Conservation (phyloP, 192 early-diverging fungal species). For the Gamsiella multidivaricata region DNA sequence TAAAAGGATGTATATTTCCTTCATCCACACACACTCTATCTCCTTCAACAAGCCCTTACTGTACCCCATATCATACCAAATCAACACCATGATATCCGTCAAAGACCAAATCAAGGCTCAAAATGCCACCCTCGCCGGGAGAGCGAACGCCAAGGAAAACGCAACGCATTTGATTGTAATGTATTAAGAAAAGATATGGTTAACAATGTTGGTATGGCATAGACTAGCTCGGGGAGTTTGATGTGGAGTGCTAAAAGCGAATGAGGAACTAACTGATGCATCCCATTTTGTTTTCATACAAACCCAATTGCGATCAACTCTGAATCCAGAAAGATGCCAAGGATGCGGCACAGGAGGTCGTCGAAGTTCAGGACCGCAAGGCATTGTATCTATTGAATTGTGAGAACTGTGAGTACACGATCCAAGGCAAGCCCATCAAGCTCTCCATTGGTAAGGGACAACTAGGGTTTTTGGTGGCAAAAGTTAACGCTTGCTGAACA, state of each 20-base stretch:
- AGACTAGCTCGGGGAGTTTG: no score
- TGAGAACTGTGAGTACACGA: conserved; percentile 41
- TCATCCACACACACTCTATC: no score
- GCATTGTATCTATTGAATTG: conserved; percentile 41
- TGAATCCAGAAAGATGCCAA: conserved; percentile 21
- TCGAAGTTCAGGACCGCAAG: conserved; percentile 40
- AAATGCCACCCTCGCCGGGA: conserved; percentile 7
- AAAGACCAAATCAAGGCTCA: conserved; percentile 41
- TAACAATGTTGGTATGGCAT: no score
- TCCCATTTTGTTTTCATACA: no score
- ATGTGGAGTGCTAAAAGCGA: not conserved
- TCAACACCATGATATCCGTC: conserved; percentile 31
- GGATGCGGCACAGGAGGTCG: conserved; percentile 2
- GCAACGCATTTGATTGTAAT: conserved; percentile 45
- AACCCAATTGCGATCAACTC: not conserved
- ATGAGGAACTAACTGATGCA: no score
- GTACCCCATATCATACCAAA: no score
- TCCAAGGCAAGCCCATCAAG: conserved; percentile 45
- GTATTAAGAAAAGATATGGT: no score
- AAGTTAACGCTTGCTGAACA: no score
- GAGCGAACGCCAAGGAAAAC: conserved; percentile 35
- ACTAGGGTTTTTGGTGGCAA: not conserved
- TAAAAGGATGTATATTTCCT: no score
- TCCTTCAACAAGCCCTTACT: not conserved
- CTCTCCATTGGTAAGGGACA: conserved; percentile 33